phyloP scores from a whole-genome alignment of 2,329 filamentous ascomycete genomes.

The Fusarium sororula region DNA sequence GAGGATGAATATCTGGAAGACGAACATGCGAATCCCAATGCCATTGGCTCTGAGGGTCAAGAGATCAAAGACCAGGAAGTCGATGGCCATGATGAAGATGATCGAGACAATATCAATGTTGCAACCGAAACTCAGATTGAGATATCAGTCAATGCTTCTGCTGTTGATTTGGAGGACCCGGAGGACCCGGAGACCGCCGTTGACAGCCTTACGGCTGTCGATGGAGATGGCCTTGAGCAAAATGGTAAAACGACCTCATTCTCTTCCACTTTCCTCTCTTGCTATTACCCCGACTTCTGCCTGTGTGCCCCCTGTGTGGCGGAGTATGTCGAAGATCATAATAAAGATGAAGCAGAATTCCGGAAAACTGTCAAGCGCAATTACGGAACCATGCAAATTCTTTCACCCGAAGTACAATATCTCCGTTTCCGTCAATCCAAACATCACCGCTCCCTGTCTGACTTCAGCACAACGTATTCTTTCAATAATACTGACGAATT shows the following conservation, averaged over 20 bases:
- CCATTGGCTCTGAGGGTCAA: not conserved
- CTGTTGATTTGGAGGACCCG: not conserved
- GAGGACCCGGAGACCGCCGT: slow-evolving; percentile 10
- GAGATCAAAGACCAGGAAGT: not conserved
- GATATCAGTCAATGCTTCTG: slow-evolving; percentile 7
- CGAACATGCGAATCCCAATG: not conserved
- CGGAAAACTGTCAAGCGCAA: slow-evolving; percentile 8
- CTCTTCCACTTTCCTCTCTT: slow-evolving; percentile 15
- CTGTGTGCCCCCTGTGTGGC: slow-evolving; percentile 28
- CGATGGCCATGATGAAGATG: not conserved
- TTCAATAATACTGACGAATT: slow-evolving; percentile 39
- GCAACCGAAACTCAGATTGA: slow-evolving; percentile 20
- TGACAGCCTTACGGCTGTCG: slow-evolving; percentile 4
- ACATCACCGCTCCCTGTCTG: slow-evolving; percentile 14
- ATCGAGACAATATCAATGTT: not conserved
- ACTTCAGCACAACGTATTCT: slow-evolving; percentile 34
- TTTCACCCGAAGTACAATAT: not conserved
- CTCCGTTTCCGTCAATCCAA: not conserved
- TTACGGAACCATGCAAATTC: not conserved
- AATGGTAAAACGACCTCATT: slow-evolving; percentile 38
- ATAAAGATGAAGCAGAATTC: slow-evolving; percentile 27
- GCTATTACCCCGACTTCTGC: slow-evolving; percentile 33
- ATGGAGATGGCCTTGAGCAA: slow-evolving; percentile 23
- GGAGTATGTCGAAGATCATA: slow-evolving; percentile 25
- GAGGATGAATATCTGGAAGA: slow-evolving; percentile 35